Evolutionary conservation across 1,284 basidiomycete genomes (phyloP).

Genomic region (Neonothopanus nambi): DNA sequence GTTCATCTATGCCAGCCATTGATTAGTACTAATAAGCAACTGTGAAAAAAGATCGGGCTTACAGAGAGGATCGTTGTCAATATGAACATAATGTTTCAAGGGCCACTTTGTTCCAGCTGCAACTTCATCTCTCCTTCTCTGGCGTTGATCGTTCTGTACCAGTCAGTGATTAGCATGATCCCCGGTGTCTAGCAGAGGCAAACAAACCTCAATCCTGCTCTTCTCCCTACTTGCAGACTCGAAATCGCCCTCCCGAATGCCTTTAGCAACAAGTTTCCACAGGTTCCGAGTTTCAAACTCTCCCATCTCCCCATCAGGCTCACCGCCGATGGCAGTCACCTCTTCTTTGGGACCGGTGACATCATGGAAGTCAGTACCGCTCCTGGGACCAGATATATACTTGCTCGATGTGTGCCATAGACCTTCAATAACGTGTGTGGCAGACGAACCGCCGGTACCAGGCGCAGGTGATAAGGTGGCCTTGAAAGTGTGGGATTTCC

Average conservation of each 20-base stretch:
- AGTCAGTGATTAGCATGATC: background rate
- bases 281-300: slow-evolving; percentile 87
- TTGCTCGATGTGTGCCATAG: slow-evolving; percentile 83
- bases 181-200: background rate
- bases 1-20: slow-evolving; percentile 50
- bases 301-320: slow-evolving; percentile 60
- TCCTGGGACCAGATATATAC: slow-evolving; percentile 41
- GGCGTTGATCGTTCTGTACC: slow-evolving; percentile 85
- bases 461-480: slow-evolving; percentile 59
- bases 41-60: slow-evolving; percentile 30
- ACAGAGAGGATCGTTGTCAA: slow-evolving; percentile 74
- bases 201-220: slow-evolving; percentile 82
- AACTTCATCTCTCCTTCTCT: slow-evolving; percentile 82
- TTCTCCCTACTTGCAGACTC: slow-evolving; percentile 91
- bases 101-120: slow-evolving; percentile 76
- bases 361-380: slow-evolving; percentile 60
- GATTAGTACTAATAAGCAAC: background rate
- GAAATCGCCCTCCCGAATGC: slow-evolving; percentile 90
- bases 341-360: slow-evolving; percentile 71
- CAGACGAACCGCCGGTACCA: slow-evolving; percentile 31
- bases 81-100: slow-evolving; percentile 72
- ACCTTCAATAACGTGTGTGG: slow-evolving; percentile 70
- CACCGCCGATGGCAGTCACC: slow-evolving; percentile 55
- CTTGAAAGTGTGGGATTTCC: slow-evolving; percentile 93
- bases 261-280: slow-evolving; percentile 88